Percentiles rank a stretch among this genome's conserved stretches.
Conservation (phyloP, 768 basidiomycete species). For the Boletus sp. region DNA sequence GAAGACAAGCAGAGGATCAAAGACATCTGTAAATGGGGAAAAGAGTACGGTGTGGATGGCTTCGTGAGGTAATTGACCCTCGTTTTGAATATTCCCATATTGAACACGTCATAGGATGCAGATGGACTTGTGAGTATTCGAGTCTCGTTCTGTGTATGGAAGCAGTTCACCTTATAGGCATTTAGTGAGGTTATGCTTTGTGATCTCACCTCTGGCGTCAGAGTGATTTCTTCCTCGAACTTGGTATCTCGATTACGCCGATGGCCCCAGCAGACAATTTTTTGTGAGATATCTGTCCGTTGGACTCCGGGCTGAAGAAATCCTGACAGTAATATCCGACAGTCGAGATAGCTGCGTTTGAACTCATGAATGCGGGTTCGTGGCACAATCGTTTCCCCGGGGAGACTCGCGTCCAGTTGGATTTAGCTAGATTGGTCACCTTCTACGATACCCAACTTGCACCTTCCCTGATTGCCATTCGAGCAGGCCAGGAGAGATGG, state of each 20-base stretch:
- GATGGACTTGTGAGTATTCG: slow-evolving; percentile 40
- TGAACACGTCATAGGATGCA: slow-evolving; percentile 35
- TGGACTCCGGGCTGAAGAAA: neutral
- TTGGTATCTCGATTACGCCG: slow-evolving; percentile 10
- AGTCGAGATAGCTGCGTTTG: slow-evolving; percentile 2
- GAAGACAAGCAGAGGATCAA: slow-evolving; percentile 27
- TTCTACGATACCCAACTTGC: slow-evolving; percentile 27
- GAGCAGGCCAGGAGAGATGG: slow-evolving; percentile 15
- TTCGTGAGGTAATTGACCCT: slow-evolving; percentile 28
- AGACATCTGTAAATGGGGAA: slow-evolving; percentile 35
- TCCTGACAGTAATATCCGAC: neutral
- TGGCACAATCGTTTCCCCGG: slow-evolving; percentile 28
- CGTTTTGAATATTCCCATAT: slow-evolving; percentile 18
- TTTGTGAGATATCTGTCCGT: neutral
- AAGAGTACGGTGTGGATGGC: slow-evolving; percentile 30
- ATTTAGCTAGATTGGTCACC: slow-evolving; percentile 16
- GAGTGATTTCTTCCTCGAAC: slow-evolving; percentile 38
- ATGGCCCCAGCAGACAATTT: neutral
- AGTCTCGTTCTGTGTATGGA: neutral
- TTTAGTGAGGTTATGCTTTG: slow-evolving; percentile 45
- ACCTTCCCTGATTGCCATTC: slow-evolving; percentile 15
- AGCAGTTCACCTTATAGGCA: neutral
- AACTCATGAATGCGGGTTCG: slow-evolving; percentile 15
- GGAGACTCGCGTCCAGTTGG: slow-evolving; percentile 23
- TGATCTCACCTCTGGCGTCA: slow-evolving; percentile 29